Conservation (phyloP, 495 filamentous ascomycete species). For the Tetracladium setigerum region DNA sequence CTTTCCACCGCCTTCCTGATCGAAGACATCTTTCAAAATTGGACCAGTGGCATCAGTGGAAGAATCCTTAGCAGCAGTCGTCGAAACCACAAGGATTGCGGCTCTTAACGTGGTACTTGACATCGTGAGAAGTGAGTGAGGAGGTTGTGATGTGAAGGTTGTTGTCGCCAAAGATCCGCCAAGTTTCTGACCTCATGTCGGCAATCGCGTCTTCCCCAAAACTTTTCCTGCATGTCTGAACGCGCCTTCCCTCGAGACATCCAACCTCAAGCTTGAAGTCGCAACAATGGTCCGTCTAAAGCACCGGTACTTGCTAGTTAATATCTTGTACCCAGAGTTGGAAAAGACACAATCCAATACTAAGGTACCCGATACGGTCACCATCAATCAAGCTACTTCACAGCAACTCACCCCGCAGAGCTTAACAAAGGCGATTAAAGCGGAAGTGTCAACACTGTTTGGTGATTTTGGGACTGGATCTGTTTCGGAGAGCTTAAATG, state of each 20-base stretch:
- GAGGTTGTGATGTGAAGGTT: background rate
- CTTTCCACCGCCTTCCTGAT: conserved; percentile 47
- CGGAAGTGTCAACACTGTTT: conserved; percentile 63
- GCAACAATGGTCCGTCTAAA: conserved; percentile 84
- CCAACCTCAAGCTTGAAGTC: background rate
- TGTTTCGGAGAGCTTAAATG: conserved; percentile 53
- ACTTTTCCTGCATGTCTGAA: background rate
- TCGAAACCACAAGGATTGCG: conserved; percentile 83
- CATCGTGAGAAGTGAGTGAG: conserved; percentile 22
- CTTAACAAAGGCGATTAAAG: conserved; percentile 59
- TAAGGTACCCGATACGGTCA: conserved; percentile 47
- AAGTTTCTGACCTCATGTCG: background rate
- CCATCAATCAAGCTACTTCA: conserved; percentile 70
- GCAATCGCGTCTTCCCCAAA: conserved; percentile 6
- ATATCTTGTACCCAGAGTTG: conserved; percentile 76
- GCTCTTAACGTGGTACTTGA: conserved; percentile 41
- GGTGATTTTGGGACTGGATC: conserved; percentile 85
- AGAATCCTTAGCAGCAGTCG: conserved; percentile 81
- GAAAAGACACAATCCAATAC: conserved; percentile 28
- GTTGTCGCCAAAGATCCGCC: background rate
- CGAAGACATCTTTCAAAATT: conserved; percentile 60
- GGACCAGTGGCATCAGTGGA: conserved; percentile 65
- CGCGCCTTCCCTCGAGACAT: background rate
- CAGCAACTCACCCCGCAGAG: conserved; percentile 52
- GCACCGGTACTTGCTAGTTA: conserved; percentile 85